Evolutionary conservation across 2,329 filamentous ascomycete genomes (phyloP).

Genomic region (Sordariomycetes sp.): DNA sequence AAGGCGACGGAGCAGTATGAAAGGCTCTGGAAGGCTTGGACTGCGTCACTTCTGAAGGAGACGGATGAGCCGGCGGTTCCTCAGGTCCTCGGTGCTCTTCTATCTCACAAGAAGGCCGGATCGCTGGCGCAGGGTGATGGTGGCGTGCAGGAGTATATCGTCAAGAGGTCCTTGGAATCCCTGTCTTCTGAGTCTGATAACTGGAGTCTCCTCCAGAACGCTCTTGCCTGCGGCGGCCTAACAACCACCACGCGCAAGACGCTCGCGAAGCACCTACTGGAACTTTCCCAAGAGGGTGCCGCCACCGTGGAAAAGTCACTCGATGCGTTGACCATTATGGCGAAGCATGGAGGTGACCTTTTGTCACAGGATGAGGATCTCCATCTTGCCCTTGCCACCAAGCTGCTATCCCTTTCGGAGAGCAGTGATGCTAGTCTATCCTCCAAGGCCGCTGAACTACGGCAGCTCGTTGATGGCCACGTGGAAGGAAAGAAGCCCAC

Average conservation of each 20-base stretch:
- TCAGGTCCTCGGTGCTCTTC: constrained; percentile 26
- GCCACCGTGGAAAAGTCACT: constrained; percentile 18
- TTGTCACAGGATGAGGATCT: constrained; percentile 28
- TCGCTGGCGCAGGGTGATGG: constrained; percentile 22
- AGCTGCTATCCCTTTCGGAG: constrained; percentile 40
- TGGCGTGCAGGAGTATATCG: constrained; percentile 32
- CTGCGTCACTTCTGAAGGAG: constrained; percentile 23
- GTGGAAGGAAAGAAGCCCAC: constrained; percentile 27
- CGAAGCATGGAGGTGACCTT: constrained; percentile 27
- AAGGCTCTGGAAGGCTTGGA: constrained; percentile 29
- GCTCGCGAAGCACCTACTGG: constrained; percentile 20
- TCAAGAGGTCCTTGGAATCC: constrained; percentile 23
- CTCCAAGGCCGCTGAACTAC: constrained; percentile 26
- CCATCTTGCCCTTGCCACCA: constrained; percentile 36
- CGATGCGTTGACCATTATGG: constrained; percentile 32
- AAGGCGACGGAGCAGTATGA: constrained; percentile 25
- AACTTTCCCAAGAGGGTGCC: constrained; percentile 16
- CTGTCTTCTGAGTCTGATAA: constrained; percentile 16
- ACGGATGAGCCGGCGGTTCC: constrained; percentile 15
- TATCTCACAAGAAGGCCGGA: constrained; percentile 28
- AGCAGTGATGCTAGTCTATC: constrained; percentile 23
- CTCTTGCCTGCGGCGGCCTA: constrained; percentile 27
- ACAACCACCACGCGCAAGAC: constrained; percentile 17
- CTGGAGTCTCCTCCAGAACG: constrained; percentile 34
- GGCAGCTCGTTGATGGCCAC: constrained; percentile 20